Base-by-base conservation (phyloP, 2,329 filamentous ascomycete genomes). In the Monosporascus sp. region DNA sequence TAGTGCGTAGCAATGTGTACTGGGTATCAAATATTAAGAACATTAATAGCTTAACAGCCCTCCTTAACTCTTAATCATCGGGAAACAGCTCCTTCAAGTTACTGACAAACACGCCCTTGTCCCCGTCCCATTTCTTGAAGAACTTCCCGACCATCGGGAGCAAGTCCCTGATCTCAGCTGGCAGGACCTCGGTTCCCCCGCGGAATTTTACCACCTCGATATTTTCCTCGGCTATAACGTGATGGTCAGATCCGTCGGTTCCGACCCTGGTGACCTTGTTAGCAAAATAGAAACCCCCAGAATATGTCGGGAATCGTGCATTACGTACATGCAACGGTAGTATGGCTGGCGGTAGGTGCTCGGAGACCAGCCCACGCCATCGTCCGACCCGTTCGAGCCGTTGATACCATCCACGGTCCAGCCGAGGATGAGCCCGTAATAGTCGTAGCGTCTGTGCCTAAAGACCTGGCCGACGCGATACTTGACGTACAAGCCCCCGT, bases 401-500 rank as follows among this genome's bases (percentile, higher is more conserved):
- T 86, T 85, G 79, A 88, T 55, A 76, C 77, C 60, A 55, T 85
- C 84, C 49, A 74, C 72, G 48, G 88, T 85, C 92, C 93, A 99
- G n/a, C 92, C 92, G 15, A 88, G 89, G 54, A 99, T 88, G 25
- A 95, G 81, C 18, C 87, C 92, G 48, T 85, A 75, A 67, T 93
- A 96, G 20, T 80, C 75, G 67, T 94, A 96, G 46, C 91, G 81
- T 56, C 78, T 83, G 70, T 99, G 94, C 47, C 79, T 80, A 66
- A 97, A 96, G 6, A 96, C 80, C 62, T 95, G 88, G 1, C 94
- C 94, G 48, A 96, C 81, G 49, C 78, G 82, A 68, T 83, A 93
- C 55, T 72, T 78, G 49, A 90, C 81, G 5, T 60, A 51, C 43
- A 63, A 47, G 9, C 60, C 56, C 6, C 50, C 48, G 37, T 50